Base-by-base conservation (phyloP, 306 rosid genomes). In the Citrullus amarus region DNA sequence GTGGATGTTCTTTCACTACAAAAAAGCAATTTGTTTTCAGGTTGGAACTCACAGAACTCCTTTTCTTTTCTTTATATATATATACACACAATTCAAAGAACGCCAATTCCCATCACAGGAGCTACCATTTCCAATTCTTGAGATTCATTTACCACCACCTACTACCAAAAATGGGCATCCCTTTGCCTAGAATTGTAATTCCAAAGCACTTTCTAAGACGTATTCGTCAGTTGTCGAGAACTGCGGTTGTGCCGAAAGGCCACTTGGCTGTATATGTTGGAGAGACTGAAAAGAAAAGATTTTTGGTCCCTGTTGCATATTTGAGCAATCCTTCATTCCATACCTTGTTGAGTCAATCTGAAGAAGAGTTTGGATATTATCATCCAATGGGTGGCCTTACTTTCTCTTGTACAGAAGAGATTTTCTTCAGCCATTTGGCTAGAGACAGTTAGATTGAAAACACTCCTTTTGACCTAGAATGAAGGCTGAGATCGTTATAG, bases 211-310 rank as follows among this genome's bases (percentile, higher is more conserved):
- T 48, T 46, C 43, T 48, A 3, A 48, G 76, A 22, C 76, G 58
- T 12, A 46, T 71, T 44, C 76, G 41, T 12, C 65, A 18, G 57
- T 43, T 44, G 55, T 57, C 66, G 11, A 36, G 79, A 56, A 36
- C 62, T 15, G 56, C 25, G 0, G 84, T 80, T 32, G 85, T 87
- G 7, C 84, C 84, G 9, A 87, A 83, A 58, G 87, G 84, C n/a
- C 79, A 84, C 46, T 65, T 86, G 46, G 84, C 84, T 6, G 81
- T 86, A 1, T 84, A 86, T 41, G 83, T 84, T 44, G 87, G 89
- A 36, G 84, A 80, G 0, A 44, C 51, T 12, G 79, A 82, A 44
- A 68, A 77, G 83, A 80, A 43, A 76, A 76, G 83, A 76, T 68
- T 68, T 68, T 43, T 68, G 34, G 75, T 68, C 34, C 75, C 75